Conservation (phyloP, 2,329 filamentous ascomycete species). For the Alternaria novae-zelandiae region DNA sequence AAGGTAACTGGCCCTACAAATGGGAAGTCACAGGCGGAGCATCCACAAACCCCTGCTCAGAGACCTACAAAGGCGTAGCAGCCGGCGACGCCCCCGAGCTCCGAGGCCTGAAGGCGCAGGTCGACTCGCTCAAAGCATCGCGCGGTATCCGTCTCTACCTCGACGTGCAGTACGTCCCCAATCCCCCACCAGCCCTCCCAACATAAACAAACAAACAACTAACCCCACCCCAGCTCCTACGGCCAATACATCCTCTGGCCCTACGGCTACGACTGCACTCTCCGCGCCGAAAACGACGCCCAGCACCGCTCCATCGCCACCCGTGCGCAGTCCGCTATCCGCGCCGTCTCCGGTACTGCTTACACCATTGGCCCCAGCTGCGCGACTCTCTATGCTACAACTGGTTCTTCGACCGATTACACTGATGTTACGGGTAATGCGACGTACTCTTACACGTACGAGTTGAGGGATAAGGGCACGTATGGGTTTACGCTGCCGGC, state of each 20-base stretch:
- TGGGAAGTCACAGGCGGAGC: conserved; percentile 45
- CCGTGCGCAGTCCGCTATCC: conserved; percentile 59
- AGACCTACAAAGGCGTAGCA: conserved; percentile 45
- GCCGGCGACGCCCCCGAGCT: conserved; percentile 45
- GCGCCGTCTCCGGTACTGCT: conserved; percentile 58
- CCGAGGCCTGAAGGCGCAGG: conserved; percentile 52
- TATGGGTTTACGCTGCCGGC: conserved; percentile 58
- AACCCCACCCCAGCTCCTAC: conserved; percentile 9
- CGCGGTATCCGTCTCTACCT: conserved; percentile 66
- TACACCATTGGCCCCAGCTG: conserved; percentile 60
- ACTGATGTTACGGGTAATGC: conserved; percentile 51
- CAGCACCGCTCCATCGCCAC: conserved; percentile 59
- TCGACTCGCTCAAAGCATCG: conserved; percentile 46
- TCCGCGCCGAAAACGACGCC: conserved; percentile 55
- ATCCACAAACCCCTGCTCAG: conserved; percentile 46
- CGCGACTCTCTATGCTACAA: conserved; percentile 65
- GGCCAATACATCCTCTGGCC: conserved; percentile 51
- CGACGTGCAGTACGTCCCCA: conserved; percentile 65
- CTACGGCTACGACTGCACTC: conserved; percentile 65
- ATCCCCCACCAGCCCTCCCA: too few relatives aligned
- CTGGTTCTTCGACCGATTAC: conserved; percentile 54
- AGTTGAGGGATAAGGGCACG: conserved; percentile 56
- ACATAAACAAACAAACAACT: not conserved
- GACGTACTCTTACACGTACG: conserved; percentile 56
- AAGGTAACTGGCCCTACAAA: conserved; percentile 46